Percentiles rank a stretch among this genome's conserved stretches.
Conservation (phyloP, 176 grass and related monocot species). For the Cocos nucifera region DNA sequence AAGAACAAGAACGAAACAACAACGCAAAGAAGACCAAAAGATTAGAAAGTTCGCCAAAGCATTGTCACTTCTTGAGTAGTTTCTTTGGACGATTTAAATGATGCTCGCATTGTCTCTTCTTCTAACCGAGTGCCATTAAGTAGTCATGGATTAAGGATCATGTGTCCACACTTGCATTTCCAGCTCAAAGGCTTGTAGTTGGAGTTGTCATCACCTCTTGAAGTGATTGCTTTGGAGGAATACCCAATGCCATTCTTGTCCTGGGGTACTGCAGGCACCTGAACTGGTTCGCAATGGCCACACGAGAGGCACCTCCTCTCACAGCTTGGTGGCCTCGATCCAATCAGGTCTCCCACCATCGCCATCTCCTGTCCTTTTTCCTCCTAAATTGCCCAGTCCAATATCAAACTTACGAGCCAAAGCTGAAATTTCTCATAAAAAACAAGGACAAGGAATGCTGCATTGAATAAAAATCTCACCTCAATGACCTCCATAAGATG, state of each 20-base stretch:
- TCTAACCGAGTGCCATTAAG: too few relatives aligned
- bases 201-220: conserved; percentile 28
- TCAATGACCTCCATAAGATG: conserved; percentile 13
- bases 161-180: conserved; percentile 62
- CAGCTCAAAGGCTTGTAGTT: conserved; percentile 86
- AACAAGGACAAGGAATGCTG: too few relatives aligned
- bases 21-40: too few relatives aligned
- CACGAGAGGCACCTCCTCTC: conserved; percentile 47
- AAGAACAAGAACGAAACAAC: too few relatives aligned
- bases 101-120: too few relatives aligned
- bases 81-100: too few relatives aligned
- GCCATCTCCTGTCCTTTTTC: background rate
- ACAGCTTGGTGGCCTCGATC: conserved; percentile 66
- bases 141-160: conserved; percentile 39
- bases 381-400: background rate
- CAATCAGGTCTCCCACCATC: conserved; percentile 32
- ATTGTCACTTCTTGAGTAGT: too few relatives aligned
- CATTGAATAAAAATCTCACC: conserved; percentile 2
- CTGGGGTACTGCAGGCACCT: conserved; percentile 54
- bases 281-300: conserved; percentile 61
- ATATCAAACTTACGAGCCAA: too few relatives aligned
- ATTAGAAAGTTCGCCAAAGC: too few relatives aligned
- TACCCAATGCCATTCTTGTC: background rate
- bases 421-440: too few relatives aligned
- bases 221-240: background rate